A percentile compares a stretch with the other conserved stretches of the same genome.
These are phyloP conservation scores for Avena atlantica DNA, from an alignment of 176 grass and related monocot species.

Conservation along the genomic window DNA sequence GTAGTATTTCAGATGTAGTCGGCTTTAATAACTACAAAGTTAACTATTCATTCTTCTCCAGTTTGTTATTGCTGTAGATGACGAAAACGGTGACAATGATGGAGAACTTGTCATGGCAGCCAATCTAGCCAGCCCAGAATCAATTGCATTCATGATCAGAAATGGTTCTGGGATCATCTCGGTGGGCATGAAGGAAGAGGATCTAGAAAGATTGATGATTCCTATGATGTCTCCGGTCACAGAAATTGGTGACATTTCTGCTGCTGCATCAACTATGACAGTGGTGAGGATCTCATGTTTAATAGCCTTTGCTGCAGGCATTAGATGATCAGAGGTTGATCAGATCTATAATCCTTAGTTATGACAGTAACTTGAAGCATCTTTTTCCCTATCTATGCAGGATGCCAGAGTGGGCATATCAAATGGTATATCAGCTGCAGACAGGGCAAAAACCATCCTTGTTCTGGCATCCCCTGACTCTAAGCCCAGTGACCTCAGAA, in stretches of 20 bases:
- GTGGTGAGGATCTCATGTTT: conserved; percentile 59
- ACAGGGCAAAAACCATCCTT: conserved; percentile 82
- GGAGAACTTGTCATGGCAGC: conserved; percentile 90
- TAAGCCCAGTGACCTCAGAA: conserved; percentile 80
- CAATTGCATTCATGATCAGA: conserved; percentile 91
- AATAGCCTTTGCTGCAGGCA: conserved; percentile 4
- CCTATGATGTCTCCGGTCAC: conserved; percentile 85
- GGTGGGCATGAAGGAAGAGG: conserved; percentile 86
- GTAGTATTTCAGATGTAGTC: too few species aligned
- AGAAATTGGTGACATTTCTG: conserved; percentile 73
- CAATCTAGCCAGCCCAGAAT: conserved; percentile 54
- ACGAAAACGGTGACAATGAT: conserved; percentile 69
- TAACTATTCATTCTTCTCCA: conserved; percentile 80
- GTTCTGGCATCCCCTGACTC: conserved; percentile 80
- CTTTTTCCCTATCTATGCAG: conserved; percentile 49
- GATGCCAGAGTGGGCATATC: conserved; percentile 78
- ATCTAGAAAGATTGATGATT: conserved; percentile 85
- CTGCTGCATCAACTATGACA: conserved; percentile 73
- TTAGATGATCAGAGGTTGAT: not conserved
- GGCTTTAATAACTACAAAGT: conserved; percentile 27
- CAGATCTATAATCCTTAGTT: not conserved
- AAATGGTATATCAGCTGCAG: conserved; percentile 77
- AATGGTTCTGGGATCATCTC: conserved; percentile 90
- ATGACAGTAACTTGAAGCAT: conserved; percentile 15
- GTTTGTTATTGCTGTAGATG: conserved; percentile 99